Evolutionary conservation across 257 asterid genomes (phyloP).

Genomic region (Solanum stenotomum): DNA sequence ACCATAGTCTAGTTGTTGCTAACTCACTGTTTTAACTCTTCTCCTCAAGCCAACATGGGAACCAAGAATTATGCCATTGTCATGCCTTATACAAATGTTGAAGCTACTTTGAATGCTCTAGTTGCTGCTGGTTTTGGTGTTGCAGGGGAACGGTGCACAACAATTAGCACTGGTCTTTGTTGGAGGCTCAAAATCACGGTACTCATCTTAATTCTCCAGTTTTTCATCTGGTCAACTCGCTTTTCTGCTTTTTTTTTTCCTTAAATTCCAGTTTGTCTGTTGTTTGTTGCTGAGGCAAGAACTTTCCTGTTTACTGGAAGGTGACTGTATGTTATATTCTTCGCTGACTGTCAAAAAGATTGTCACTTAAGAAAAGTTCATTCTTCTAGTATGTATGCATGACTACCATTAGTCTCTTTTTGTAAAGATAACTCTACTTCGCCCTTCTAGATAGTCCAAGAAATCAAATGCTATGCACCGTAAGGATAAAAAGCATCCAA

Average conservation of each 20-base stretch:
- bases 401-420: background rate
- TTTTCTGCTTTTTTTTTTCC: background rate
- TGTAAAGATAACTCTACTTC: background rate
- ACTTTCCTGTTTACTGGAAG: background rate
- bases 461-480: background rate
- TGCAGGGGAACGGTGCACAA: slow-evolving; percentile 96
- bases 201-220: background rate
- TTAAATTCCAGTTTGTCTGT: background rate
- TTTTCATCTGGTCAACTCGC: background rate
- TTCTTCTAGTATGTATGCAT: background rate
- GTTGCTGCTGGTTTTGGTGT: slow-evolving; percentile 95
- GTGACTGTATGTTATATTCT: background rate
- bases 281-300: background rate
- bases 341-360: background rate
- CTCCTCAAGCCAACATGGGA: slow-evolving; percentile 87
- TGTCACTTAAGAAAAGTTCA: background rate
- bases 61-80: slow-evolving; percentile 92
- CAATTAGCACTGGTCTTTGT: slow-evolving; percentile 87
- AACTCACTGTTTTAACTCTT: background rate
- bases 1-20: background rate
- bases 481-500: background rate
- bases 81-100: slow-evolving; percentile 81
- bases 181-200: slow-evolving; percentile 87
- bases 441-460: background rate
- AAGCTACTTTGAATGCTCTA: slow-evolving; percentile 81